A percentile compares a stretch with the other conserved stretches of the same genome.
Evolutionary conservation across 177 flowering plant species (phyloP).

Genomic region (Vitis hybrid): DNA sequence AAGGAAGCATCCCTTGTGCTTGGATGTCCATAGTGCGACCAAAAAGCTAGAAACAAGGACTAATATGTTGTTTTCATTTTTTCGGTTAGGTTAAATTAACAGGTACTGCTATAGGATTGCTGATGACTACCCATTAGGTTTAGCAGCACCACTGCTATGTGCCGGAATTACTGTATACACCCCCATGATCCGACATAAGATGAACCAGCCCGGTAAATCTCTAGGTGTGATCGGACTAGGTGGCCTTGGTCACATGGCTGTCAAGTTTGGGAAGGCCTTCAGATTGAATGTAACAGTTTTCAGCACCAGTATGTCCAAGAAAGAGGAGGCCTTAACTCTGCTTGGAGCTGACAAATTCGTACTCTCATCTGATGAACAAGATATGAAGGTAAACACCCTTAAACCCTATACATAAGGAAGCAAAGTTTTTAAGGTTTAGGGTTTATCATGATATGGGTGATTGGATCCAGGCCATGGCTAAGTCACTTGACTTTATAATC

Average conservation of each 20-base stretch:
- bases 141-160: no score
- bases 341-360: conserved; percentile 49
- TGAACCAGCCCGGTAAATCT: conserved; percentile 55
- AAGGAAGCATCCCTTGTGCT: no score
- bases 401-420: neutral
- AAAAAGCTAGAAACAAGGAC: no score
- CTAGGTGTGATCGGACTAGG: conserved; percentile 49
- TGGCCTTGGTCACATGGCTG: conserved; percentile 59
- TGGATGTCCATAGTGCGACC: no score
- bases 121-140: no score
- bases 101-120: no score
- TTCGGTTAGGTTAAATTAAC: no score
- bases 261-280: conserved; percentile 54
- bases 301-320: conserved; percentile 47
- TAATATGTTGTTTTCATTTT: no score
- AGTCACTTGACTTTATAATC: conserved; percentile 4
- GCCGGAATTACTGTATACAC: no score
- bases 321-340: conserved; percentile 39
- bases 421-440: neutral
- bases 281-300: conserved; percentile 45
- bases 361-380: conserved; percentile 37
- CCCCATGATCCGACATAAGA: conserved; percentile 25
- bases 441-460: neutral
- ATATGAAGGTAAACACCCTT: conserved; percentile 27
- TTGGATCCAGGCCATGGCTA: conserved; percentile 37